Evolutionary conservation across 176 grass and related monocot species (phyloP), one percentile per base, ranked within the genome.

Genomic region (Rhynchospora tenuis): DNA sequence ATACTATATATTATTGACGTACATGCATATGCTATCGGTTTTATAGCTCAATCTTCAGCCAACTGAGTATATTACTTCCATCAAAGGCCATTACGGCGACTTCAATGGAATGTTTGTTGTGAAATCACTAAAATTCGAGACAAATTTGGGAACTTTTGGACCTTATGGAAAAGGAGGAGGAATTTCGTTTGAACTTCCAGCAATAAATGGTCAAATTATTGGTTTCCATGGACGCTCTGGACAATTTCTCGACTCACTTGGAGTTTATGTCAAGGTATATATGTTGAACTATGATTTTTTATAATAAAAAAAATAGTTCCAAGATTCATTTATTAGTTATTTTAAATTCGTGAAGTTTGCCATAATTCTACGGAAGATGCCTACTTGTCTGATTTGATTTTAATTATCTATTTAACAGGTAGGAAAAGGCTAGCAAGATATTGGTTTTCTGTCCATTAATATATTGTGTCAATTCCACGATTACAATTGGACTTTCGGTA

Each of bases 171-270:
- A 45, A 23, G 54, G 84, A n/a, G 60, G 74, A 1, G 92, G 92
- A 60, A 63, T 82, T 26, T 15, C 83, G 5, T 94, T 94, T 84
- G 42, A 78, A 48, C 88, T 90, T 6, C 83, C 87, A 0, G 90
- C 83, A 4, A 62, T 56, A 10, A 47, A 19, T 52, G 84, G 83
- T 55, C 81, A 73, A 65, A 91, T 94, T 72, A 52, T 94, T 43
- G 89, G 85, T 60, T 94, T 94, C 75, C 84, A 88, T 73, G 84
- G 29, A 33, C 86, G 86, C 23, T 89, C 89, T n/a, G 84, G 81
- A 7, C 59, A 78, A 59, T 75, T 28, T 75, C 88, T 92, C 61
- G 76, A 88, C 64, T 86, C 90, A 19, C 16, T 88, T 19, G 90
- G 90, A 26, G 78, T 86, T 24, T 92, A 90, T 66, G 83, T 89